Conservation (phyloP, 306 rosid genomes). For the barrel medic (Medicago truncatula) region MtrunA17r5.0-ANR NC_053045.1:45193501-45194000, state of each 20-base stretch:
- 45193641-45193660: not conserved
- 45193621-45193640: not conserved
- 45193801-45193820: not conserved
- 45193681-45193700: no score
- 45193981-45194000: not conserved
- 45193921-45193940: not conserved
- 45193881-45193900: conserved; percentile 34
- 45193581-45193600: not conserved
- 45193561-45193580: conserved; percentile 3
- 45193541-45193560: not conserved
- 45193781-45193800: not conserved
- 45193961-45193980: conserved; percentile 17
- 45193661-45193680: not conserved
- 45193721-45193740: not conserved
- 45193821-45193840: not conserved
- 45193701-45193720: not conserved
- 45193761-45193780: not conserved
- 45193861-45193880: conserved; percentile 18
- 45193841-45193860: not conserved
- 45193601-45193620: not conserved
- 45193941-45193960: not conserved
- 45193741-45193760: not conserved
- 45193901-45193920: conserved; percentile 42
- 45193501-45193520: conserved; percentile 11
- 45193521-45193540: not conserved